Evolutionary conservation across 768 basidiomycete genomes (phyloP).

Genomic region (Xerocomellus intermedius): DNA sequence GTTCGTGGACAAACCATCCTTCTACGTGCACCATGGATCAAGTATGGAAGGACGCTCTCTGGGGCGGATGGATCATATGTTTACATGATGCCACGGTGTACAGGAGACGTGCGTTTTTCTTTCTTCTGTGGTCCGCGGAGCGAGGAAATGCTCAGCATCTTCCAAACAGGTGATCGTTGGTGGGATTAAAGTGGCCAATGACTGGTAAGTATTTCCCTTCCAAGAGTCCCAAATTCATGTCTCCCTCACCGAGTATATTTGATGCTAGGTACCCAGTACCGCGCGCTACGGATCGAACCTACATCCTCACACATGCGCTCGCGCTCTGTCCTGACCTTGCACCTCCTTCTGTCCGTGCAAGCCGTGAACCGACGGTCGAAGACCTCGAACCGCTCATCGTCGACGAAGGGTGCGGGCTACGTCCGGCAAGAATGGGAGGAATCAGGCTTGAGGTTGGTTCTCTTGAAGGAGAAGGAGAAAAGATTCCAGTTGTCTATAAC

Average conservation of each 20-base stretch:
- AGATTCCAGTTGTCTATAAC: slow-evolving; percentile 56
- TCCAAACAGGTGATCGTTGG: slow-evolving; percentile 51
- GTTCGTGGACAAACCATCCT: slow-evolving; percentile 46
- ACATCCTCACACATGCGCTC: slow-evolving; percentile 55
- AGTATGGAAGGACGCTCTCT: slow-evolving; percentile 35
- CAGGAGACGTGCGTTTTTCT: slow-evolving; percentile 38
- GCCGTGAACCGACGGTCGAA: slow-evolving; percentile 46
- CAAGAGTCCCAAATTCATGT: neutral
- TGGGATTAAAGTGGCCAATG: slow-evolving; percentile 54
- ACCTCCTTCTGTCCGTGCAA: slow-evolving; percentile 49
- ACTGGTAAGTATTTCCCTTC: slow-evolving; percentile 46
- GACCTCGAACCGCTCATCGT: slow-evolving; percentile 49
- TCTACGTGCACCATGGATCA: slow-evolving; percentile 49
- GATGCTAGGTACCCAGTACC: slow-evolving; percentile 57
- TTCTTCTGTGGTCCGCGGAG: neutral
- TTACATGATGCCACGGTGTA: slow-evolving; percentile 38
- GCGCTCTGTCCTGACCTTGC: slow-evolving; percentile 56
- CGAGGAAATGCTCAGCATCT: neutral
- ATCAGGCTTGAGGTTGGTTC: slow-evolving; percentile 55
- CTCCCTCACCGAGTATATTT: neutral
- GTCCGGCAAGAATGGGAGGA: slow-evolving; percentile 68
- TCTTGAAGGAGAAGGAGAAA: slow-evolving; percentile 31
- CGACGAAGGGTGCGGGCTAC: slow-evolving; percentile 59
- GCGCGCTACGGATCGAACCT: slow-evolving; percentile 57
- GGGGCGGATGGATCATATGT: slow-evolving; percentile 29